Conservation (phyloP, 129 eudicot species). For the Centrapalus pauciflorus region DNA sequence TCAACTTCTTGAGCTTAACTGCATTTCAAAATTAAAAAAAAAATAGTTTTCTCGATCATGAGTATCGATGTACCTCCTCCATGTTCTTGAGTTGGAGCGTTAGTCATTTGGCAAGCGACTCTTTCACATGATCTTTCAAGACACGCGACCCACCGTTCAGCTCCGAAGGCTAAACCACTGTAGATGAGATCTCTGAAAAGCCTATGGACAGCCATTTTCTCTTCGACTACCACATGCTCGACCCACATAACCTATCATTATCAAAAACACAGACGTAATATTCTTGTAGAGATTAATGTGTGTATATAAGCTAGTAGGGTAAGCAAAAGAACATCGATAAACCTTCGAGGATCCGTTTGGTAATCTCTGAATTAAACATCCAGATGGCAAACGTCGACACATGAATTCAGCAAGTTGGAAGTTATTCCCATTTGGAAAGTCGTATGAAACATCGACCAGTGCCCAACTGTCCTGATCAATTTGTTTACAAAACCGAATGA, state of each 20-base stretch:
- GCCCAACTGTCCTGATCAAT: conserved; percentile 45
- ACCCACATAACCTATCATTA: conserved; percentile 45
- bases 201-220: conserved; percentile 28
- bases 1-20: no score
- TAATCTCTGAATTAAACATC: conserved; percentile 52
- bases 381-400: conserved; percentile 45
- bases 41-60: background rate
- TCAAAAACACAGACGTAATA: background rate
- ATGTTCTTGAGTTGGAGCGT: conserved; percentile 18
- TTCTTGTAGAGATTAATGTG: background rate
- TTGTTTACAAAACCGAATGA: conserved; percentile 49
- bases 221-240: conserved; percentile 52
- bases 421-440: conserved; percentile 13
- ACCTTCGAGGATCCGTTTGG: conserved; percentile 49
- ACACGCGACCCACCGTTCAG: conserved; percentile 39
- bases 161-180: conserved; percentile 49
- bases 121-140: conserved; percentile 53
- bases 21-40: no score
- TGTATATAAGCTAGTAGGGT: background rate
- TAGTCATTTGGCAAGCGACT: conserved; percentile 25
- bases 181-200: conserved; percentile 32
- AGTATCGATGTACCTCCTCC: conserved; percentile 28
- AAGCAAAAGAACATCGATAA: background rate
- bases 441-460: conserved; percentile 46
- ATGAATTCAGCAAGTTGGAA: conserved; percentile 14